Base-by-base conservation (phyloP, 345 rosid species). In the Citrus australasica region DNA sequence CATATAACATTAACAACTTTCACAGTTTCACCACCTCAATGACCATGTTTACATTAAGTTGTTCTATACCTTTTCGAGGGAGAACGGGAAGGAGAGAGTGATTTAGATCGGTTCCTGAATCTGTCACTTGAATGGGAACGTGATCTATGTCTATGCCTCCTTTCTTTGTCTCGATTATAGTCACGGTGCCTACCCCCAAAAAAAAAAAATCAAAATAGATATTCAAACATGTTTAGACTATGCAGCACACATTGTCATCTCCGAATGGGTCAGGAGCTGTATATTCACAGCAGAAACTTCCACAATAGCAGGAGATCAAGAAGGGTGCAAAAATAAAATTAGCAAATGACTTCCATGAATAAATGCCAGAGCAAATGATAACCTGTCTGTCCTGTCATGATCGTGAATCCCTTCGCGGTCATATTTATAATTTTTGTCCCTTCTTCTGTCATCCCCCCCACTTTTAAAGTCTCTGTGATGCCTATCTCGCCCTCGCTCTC, bases 41-140 rank as follows among this genome's bases (percentile, higher is more conserved):
- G 28, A 33, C 24, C 37, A 73, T 32, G n/a, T 32, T 40, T 7
- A 74, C 24, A 61, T 35, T 38, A 63, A 73, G 60, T 37, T 38
- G 37, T n/a, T 14, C 28, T 3, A 19, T 74, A 82, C 84, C 84
- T 78, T 78, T 75, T 82, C 0, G 84, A 73, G 24, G 71, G 79
- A 61, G 84, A 78, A 73, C 42, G 83, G 4, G 79, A 80, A 21
- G 66, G 80, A n/a, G 83, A 77, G 78, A 72, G 58, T 40, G 84
- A 82, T 79, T 76, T 70, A 11, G 84, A 78, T 59, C 69, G 77
- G 21, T 79, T 70, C 76, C 17, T 59, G n/a, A 48, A 75, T 66
- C 64, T 79, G 55, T 68, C 85, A 63, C 42, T 33, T 55, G 85
- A 65, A 42, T 3, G 59, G 21, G 84, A 74, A 17, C 58, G 60